Conservation (phyloP, 1,139 yeast genomes). For the Kodamaea derodonti region DNA sequence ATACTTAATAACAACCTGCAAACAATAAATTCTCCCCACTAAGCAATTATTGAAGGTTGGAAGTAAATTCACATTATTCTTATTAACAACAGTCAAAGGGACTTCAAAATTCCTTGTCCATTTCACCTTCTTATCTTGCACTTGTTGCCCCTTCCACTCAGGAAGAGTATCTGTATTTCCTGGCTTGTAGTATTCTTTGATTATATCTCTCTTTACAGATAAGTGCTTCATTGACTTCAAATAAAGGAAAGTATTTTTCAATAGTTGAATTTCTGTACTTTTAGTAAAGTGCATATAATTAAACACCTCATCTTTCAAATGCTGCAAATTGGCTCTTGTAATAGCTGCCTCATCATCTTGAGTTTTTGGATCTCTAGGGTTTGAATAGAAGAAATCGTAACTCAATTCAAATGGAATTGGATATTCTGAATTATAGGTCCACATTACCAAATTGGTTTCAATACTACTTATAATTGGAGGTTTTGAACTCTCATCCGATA, state of each 20-base stretch:
- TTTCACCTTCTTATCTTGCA: conserved; percentile 11
- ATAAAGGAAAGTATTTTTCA: conserved; percentile 34
- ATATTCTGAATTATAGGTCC: conserved; percentile 42
- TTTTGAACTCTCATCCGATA: conserved; percentile 18
- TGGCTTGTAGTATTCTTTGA: conserved; percentile 35
- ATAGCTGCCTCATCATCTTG: conserved; percentile 27
- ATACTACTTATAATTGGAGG: conserved; percentile 34
- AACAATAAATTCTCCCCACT: conserved; percentile 40
- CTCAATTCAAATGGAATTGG: conserved; percentile 40
- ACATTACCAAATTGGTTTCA: conserved; percentile 37
- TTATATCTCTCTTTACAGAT: conserved; percentile 40
- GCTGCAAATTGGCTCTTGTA: conserved; percentile 35
- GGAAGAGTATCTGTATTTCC: conserved; percentile 19
- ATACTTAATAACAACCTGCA: conserved; percentile 37
- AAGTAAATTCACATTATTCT: conserved; percentile 36
- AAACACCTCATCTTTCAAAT: conserved; percentile 32
- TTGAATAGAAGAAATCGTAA: conserved; percentile 41
- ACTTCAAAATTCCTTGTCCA: conserved; percentile 30
- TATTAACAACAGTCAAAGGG: conserved; percentile 32
- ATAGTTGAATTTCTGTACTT: conserved; percentile 28
- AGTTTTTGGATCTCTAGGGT: conserved; percentile 13
- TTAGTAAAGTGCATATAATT: conserved; percentile 34
- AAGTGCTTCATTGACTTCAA: conserved; percentile 38
- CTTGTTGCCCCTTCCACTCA: conserved; percentile 29
- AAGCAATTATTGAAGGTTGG: conserved; percentile 46